A percentile compares a stretch with the other conserved stretches of the same genome.
phyloP scores from a whole-genome alignment of 495 filamentous ascomycete species.

The Jackrogersella multiformis region DNA sequence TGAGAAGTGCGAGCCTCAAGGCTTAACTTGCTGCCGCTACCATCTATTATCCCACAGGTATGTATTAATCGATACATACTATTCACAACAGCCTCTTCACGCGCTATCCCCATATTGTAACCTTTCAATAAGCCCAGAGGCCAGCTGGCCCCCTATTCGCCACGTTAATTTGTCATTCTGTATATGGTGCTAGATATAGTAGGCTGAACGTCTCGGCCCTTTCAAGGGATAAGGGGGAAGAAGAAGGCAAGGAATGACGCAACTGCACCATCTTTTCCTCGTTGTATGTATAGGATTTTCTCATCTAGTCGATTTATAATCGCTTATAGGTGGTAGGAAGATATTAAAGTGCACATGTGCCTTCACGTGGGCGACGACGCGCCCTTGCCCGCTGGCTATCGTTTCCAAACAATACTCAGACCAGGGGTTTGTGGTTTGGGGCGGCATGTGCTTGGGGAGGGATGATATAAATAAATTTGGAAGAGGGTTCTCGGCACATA shows the following conservation, averaged over 20 bases:
- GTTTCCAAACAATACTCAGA: slow-evolving; percentile 11
- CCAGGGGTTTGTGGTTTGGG: slow-evolving; percentile 5
- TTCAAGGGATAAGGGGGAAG: slow-evolving; percentile 13
- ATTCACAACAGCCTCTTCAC: not conserved
- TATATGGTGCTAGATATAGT: slow-evolving; percentile 5
- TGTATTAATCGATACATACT: not conserved
- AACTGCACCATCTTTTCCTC: not conserved
- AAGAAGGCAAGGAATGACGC: slow-evolving; percentile 11
- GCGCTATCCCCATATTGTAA: not conserved
- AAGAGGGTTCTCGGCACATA: slow-evolving; percentile 32
- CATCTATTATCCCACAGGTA: not conserved
- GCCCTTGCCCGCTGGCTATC: not conserved
- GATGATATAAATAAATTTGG: slow-evolving; percentile 34
- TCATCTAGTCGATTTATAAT: slow-evolving; percentile 32
- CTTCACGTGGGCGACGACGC: slow-evolving; percentile 31
- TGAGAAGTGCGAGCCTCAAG: not conserved
- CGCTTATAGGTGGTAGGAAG: slow-evolving; percentile 26
- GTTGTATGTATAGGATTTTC: slow-evolving; percentile 4
- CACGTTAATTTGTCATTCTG: slow-evolving; percentile 38
- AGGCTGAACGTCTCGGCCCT: slow-evolving; percentile 29
- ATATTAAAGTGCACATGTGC: slow-evolving; percentile 30
- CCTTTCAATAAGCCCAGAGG: slow-evolving; percentile 12
- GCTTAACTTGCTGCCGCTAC: not conserved
- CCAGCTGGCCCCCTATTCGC: slow-evolving; percentile 24
- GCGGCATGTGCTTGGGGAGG: not conserved